phyloP scores from a whole-genome alignment of 139 green algal species.

The Eudorina sp. region DNA sequence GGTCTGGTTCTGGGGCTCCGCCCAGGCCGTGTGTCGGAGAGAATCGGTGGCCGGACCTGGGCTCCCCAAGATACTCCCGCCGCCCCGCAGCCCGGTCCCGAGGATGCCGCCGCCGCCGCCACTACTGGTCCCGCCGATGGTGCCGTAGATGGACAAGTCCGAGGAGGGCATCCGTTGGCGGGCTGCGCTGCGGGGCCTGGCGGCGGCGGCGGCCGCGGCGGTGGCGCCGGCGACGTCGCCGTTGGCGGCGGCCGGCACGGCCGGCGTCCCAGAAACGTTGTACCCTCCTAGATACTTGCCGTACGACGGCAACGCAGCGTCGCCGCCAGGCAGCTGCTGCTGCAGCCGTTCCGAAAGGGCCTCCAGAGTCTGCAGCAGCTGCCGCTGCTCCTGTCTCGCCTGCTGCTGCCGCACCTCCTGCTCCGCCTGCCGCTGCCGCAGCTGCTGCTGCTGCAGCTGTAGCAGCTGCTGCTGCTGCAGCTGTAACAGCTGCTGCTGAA shows the following conservation, averaged over 20 bases:
- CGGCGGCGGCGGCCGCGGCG: neutral
- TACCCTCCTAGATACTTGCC: constrained; percentile 5
- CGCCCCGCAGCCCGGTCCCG: neutral
- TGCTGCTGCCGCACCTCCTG: neutral
- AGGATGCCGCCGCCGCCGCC: neutral
- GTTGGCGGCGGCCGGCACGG: too few relatives aligned
- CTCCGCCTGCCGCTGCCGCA: neutral
- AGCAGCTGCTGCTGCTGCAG: neutral
- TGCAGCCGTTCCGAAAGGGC: neutral
- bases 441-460: neutral
- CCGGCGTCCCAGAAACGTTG: neutral
- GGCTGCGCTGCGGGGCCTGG: neutral
- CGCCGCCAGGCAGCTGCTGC: neutral
- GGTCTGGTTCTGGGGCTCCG: too few relatives aligned
- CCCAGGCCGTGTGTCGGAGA: too few relatives aligned
- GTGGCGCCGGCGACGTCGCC: too few relatives aligned
- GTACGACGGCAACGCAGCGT: neutral
- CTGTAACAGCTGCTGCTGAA: too few relatives aligned
- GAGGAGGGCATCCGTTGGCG: neutral
- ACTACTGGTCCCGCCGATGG: neutral
- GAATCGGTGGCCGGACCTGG: too few relatives aligned
- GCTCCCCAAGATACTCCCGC: neutral
- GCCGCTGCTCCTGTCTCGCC: neutral
- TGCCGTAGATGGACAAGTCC: neutral
- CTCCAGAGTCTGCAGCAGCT: neutral